Evolutionary conservation across 1,284 basidiomycete species (phyloP).

Genomic region (Leccinum huronense): DNA sequence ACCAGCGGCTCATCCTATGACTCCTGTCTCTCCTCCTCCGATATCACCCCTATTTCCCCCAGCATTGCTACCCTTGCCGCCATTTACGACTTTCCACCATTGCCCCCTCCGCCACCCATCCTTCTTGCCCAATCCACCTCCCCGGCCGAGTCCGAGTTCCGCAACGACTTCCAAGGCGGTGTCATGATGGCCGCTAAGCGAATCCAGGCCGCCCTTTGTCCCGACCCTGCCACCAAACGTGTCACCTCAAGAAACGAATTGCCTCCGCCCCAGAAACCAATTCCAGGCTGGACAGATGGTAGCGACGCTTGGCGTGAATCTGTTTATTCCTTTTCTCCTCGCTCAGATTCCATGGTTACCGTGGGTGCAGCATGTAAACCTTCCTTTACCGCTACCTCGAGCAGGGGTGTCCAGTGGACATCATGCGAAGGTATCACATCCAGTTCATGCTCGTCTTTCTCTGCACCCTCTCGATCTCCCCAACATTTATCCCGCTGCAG

Average conservation of each 20-base stretch:
- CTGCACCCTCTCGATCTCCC: conserved; percentile 15
- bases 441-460: conserved; percentile 27
- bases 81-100: conserved; percentile 54
- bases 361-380: conserved; percentile 31
- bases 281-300: conserved; percentile 71
- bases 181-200: conserved; percentile 67
- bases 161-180: conserved; percentile 50
- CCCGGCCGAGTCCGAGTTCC: conserved; percentile 26
- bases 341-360: conserved; percentile 29
- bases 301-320: conserved; percentile 60
- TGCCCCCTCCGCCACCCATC: conserved; percentile 51
- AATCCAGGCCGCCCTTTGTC: conserved; percentile 49
- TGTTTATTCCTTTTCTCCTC: conserved; percentile 49
- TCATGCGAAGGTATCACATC: conserved; percentile 36
- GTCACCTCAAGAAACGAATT: conserved; percentile 22
- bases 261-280: conserved; percentile 40
- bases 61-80: conserved; percentile 52
- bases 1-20: conserved; percentile 41
- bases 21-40: conserved; percentile 37
- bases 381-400: conserved; percentile 49
- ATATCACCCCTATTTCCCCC: conserved; percentile 34
- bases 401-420: conserved; percentile 52
- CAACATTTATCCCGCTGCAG: conserved; percentile 25
- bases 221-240: conserved; percentile 39
- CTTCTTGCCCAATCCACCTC: conserved; percentile 29